Base-by-base conservation (phyloP, 176 grass and related monocot genomes). In the Thinopyrum elongatum region DNA sequence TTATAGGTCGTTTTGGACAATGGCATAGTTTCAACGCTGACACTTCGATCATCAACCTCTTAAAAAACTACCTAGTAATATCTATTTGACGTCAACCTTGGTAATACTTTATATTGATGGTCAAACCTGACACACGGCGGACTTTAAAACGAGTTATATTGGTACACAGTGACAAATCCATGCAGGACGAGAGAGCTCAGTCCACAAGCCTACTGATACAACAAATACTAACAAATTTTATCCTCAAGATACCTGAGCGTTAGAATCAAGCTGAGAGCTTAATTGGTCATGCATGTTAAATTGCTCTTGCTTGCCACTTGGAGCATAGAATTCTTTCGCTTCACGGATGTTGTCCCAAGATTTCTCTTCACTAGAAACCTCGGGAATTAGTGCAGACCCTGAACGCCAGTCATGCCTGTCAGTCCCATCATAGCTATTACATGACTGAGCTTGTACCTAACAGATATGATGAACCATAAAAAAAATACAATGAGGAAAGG, bases 371-470 rank as follows among this genome's bases (percentile, higher is more conserved):
- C 46, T 64, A 77, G 5, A 21, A 60, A 42, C 47, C 10, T 29
- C 29, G n/a, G 85, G 47, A 44, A 25, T 36, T 80, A 84, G 83
- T 73, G 21, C 66, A 76, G 87, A 86, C 31, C 87, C 74, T 29
- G 66, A 74, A 72, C 47, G 90, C 87, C 90, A 92, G 57, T 88
- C 87, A 86, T 79, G 84, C 22, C 26, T 88, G 34, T 95, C 93
- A 63, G 82, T 79, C 74, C 86, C 68, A 21, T 62, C 64, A 81
- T 88, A 92, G 23, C 74, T 87, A 79, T 46, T 83, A 23, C 83
- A 83, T 34, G 93, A 22, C 35, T 63, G 85, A 78, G 15, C 39
- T 90, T 88, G 74, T 57, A 83, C 70, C 93, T 95, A 77, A 36
- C 55, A 44, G 31, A 23, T 10, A 55, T 61, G 14, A 61, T n/a